Evolutionary conservation across 2,329 filamentous ascomycete genomes (phyloP), one percentile per base, ranked within the genome.

Genomic region (Ophiostoma pallidulum): DNA sequence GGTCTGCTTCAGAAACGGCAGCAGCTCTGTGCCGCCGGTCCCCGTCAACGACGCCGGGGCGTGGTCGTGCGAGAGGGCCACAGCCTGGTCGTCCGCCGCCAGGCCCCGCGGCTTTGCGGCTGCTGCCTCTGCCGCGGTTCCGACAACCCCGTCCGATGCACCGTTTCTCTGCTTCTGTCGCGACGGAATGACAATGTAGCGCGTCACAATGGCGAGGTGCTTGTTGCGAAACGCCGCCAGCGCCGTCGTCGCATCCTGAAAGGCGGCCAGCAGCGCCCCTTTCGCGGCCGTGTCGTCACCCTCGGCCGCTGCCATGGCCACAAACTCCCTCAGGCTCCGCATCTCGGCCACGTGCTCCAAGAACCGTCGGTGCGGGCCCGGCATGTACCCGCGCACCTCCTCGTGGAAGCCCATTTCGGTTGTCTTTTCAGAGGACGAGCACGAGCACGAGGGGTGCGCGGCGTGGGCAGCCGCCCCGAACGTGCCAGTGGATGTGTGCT

Each of bases 371-470:
- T 98, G 92, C 0, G 85, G 80, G 0, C 89, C 90, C 0, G 92
- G 92, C 92, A 98, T 98, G 67, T 98, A 98, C 38, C 77, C 78
- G 49, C 90, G 84, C 91, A 97, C 97, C 54, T 97, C 91, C 51
- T 74, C 60, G 57, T 75, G 74, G 54, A 73, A 78, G 51, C 65
- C 69, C 16, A 56, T 38, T 57, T 56, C 31, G 59, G 85, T 80
- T 59, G 97, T 35, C 14, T 19, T 8, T 13, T 12, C n/a, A n/a
- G 4, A n/a, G 8, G 29, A 8, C 12, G 13, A 29, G 22, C 4
- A 36, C 36, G n/a, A n/a, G n/a, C n/a, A n/a, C n/a, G n/a, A n/a
- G n/a, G n/a, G n/a, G n/a, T n/a, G n/a, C n/a, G n/a, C n/a, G n/a
- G n/a, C n/a, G n/a, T n/a, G n/a, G 13, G 20, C 43, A 8, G 26